These are phyloP conservation scores for Gynochthodes officinalis DNA, from an alignment of 257 asterid genomes.

Conservation along the genomic window DNA sequence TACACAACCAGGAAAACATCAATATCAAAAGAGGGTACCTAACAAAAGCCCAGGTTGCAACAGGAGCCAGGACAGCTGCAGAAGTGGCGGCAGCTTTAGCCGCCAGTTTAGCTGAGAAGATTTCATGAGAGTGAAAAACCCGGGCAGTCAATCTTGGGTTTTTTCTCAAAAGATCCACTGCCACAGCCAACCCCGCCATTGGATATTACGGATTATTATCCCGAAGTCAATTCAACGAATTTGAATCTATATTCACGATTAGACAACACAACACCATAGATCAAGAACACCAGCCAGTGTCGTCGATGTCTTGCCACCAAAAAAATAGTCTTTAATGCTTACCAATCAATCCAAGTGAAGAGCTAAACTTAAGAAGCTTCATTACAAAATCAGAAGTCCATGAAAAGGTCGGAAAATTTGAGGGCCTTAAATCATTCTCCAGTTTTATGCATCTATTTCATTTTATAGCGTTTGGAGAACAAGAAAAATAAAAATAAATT, in stretches of 20 bases:
- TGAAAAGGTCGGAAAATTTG: neutral
- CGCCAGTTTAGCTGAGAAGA: conserved; percentile 46
- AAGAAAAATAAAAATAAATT: neutral
- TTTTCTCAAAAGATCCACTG: conserved; percentile 55
- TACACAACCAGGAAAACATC: neutral
- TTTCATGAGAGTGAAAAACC: conserved; percentile 42
- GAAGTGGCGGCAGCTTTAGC: conserved; percentile 44
- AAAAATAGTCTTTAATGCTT: neutral
- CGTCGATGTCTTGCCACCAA: neutral
- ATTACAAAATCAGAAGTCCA: neutral
- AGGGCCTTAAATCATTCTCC: neutral
- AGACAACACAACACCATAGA: conserved; percentile 14
- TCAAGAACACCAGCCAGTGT: neutral
- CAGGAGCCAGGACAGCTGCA: conserved; percentile 47
- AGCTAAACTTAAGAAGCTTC: neutral
- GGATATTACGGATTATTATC: neutral
- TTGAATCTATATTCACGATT: conserved; percentile 1
- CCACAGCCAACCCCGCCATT: conserved; percentile 60
- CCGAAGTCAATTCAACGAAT: neutral
- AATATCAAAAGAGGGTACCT: conserved; percentile 34
- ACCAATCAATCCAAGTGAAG: neutral
- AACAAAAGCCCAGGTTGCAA: conserved; percentile 51
- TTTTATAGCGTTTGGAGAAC: neutral
- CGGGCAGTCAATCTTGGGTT: conserved; percentile 43
- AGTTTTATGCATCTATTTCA: neutral